Conservation (phyloP, 148 eudicot genomes). For the Fagopyrum esculentum region DNA sequence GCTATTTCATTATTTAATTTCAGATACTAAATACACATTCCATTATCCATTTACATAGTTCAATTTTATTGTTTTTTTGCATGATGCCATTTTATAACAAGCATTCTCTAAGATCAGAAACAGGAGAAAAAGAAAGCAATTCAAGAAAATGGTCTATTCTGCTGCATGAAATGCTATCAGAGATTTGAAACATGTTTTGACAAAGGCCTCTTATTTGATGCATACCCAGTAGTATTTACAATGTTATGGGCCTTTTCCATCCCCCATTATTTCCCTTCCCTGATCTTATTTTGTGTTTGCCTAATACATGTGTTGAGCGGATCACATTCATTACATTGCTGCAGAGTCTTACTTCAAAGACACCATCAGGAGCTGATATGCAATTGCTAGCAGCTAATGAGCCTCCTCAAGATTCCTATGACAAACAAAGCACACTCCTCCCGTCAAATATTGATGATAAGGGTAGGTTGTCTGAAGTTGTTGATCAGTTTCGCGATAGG, state of each 20-base stretch:
- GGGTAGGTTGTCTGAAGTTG: slow-evolving; percentile 1
- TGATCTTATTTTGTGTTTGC: background rate
- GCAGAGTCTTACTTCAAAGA: slow-evolving; percentile 46
- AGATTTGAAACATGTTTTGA: background rate
- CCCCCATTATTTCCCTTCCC: too few species aligned
- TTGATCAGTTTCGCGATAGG: background rate
- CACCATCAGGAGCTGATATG: slow-evolving; percentile 35
- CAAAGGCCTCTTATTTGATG: background rate
- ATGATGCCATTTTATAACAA: background rate
- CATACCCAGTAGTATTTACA: background rate
- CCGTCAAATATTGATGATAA: background rate
- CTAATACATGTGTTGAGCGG: background rate
- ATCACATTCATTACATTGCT: background rate
- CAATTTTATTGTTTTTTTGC: background rate
- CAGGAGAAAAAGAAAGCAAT: too few species aligned
- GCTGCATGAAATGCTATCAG: background rate
- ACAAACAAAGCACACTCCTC: background rate
- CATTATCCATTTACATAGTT: background rate
- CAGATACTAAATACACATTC: background rate
- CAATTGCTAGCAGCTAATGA: slow-evolving; percentile 39
- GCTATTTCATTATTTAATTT: background rate
- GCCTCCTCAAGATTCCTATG: slow-evolving; percentile 18
- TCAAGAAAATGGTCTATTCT: background rate
- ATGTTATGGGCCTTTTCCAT: background rate
- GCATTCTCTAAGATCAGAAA: too few species aligned